Evolutionary conservation across 2,329 filamentous ascomycete genomes (phyloP).

Genomic region (Pseudocercospora ulei): DNA sequence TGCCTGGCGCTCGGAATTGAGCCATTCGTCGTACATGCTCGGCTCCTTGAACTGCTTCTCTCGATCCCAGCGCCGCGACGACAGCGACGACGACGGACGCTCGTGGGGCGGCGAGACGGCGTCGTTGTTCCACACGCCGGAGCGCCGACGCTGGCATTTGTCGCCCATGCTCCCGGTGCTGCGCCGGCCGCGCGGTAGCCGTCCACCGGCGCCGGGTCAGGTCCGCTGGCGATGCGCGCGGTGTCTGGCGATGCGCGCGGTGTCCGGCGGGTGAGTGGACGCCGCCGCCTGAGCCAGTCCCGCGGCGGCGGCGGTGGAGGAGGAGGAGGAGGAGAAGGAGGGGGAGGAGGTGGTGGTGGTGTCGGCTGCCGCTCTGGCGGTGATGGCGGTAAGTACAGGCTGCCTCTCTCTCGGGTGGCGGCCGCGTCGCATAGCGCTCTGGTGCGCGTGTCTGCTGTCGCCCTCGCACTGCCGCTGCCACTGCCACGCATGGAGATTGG

Average conservation of each 20-base stretch:
- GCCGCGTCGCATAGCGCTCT: too few relatives aligned
- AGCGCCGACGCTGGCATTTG: slow-evolving; percentile 20
- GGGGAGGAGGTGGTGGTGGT: too few relatives aligned
- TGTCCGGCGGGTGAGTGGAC: not conserved
- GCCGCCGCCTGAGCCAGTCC: slow-evolving; percentile 2
- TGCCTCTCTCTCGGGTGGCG: too few relatives aligned
- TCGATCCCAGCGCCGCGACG: slow-evolving; percentile 18
- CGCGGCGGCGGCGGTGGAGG: slow-evolving; percentile 2
- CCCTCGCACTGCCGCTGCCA: too few relatives aligned
- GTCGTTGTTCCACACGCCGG: slow-evolving; percentile 21
- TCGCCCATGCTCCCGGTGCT: slow-evolving; percentile 14
- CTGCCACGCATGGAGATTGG: too few relatives aligned
- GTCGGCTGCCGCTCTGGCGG: too few relatives aligned
- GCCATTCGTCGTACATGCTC: slow-evolving; percentile 31
- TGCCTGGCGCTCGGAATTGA: slow-evolving; percentile 24
- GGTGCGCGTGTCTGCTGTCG: too few relatives aligned
- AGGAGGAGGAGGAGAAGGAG: too few relatives aligned
- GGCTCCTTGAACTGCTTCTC: slow-evolving; percentile 27
- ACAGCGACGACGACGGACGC: slow-evolving; percentile 15
- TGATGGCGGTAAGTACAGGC: too few relatives aligned
- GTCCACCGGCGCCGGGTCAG: slow-evolving; percentile 2
- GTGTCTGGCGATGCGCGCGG: not conserved
- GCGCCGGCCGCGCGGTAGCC: not conserved
- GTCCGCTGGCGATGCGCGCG: not conserved
- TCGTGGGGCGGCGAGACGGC: slow-evolving; percentile 14